Evolutionary conservation across 192 early-diverging fungal genomes (phyloP).

Genomic region (Coemansia sp.): DNA sequence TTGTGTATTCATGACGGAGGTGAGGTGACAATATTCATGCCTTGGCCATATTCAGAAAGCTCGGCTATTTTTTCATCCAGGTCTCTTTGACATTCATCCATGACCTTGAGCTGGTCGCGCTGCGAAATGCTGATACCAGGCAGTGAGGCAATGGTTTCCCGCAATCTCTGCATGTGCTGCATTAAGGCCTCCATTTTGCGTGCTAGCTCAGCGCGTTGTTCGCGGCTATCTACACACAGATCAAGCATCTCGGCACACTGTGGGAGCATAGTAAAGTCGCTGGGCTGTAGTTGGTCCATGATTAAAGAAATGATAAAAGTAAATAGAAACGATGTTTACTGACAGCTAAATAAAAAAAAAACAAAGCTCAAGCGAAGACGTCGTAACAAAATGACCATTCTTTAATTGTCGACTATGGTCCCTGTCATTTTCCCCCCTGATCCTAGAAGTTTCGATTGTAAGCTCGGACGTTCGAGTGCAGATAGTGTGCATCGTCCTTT

Average conservation of each 20-base stretch:
- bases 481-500: neutral
- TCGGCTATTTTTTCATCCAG: conserved; percentile 34
- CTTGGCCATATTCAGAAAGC: conserved; percentile 32
- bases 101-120: conserved; percentile 48
- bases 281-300: conserved; percentile 50
- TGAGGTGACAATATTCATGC: neutral
- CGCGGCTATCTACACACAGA: conserved; percentile 38
- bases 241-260: conserved; percentile 49
- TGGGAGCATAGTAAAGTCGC: conserved; percentile 52
- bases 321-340: neutral
- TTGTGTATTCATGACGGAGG: neutral
- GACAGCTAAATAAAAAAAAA: neutral
- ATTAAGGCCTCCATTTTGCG: conserved; percentile 46
- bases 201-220: conserved; percentile 47
- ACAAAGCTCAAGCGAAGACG: too few species aligned
- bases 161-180: conserved; percentile 41
- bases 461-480: too few species aligned
- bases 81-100: conserved; percentile 45
- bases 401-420: too few species aligned
- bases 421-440: too few species aligned
- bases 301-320: neutral
- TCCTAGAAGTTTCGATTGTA: too few species aligned
- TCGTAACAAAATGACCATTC: too few species aligned
- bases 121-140: conserved; percentile 56
- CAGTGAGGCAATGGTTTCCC: conserved; percentile 31